Evolutionary conservation across 2,329 filamentous ascomycete genomes (phyloP), one percentile per base, ranked within the genome.

Genomic region (Polytolypa hystricis): DNA sequence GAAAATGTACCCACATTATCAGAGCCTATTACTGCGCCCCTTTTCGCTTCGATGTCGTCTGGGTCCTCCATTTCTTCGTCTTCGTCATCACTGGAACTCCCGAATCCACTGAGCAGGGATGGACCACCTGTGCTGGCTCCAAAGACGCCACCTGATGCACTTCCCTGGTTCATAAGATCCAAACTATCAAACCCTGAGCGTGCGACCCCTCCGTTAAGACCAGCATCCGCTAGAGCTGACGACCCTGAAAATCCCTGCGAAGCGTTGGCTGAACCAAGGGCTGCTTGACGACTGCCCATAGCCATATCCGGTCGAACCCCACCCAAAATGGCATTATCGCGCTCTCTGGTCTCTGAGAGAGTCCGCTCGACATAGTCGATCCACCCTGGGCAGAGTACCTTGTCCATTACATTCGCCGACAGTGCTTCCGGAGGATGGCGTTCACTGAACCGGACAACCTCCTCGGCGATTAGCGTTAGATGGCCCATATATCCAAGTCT

Each of bases 401-500:
- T 84, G 49, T 94, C 84, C 46, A 94, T 70, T 2, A 98, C 85
- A 9, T 73, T 71, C 42, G 84, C 80, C 1, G 86, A 91, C 7
- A 96, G 70, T 14, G 89, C 67, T 61, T 96, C 87, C 1, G 86
- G 82, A 3, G 89, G 82, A 57, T 95, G 84, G 37, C 91, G 78
- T 60, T 95, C 91, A 23, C 86, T 94, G 55, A 98, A 96, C 61
- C 96, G 98, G 55, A 96, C 86, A 12, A 98, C 91, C 60, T 98
- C 91, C 60, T 98, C 91, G 19, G 91, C 89, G 42, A 98, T 95
- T 18, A 98, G 73, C 0, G 91, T 98, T 34, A 98, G 69, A 58
- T 98, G 91, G 3, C 91, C 91, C 87, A 98, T 98, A 64, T 96
- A 98, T 27, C 91, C 91, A 58, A 96, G 79, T 33, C 91, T 81